These are phyloP conservation scores for Penicillium angulare DNA, from an alignment of 495 filamentous ascomycete genomes.

Conservation along the genomic window DNA sequence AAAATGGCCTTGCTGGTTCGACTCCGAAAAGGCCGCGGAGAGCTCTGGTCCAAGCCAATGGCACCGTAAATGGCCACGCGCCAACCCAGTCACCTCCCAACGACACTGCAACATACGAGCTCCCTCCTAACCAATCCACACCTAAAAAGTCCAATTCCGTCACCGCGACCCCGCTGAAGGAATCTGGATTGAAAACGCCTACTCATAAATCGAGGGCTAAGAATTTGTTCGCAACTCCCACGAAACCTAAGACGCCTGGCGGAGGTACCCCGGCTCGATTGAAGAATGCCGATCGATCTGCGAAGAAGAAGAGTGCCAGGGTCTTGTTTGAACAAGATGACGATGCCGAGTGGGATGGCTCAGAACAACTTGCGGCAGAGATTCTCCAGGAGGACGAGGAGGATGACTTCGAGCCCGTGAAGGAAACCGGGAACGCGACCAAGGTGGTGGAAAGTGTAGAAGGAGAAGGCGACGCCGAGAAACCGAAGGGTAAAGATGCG, in stretches of 20 bases:
- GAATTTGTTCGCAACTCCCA: constrained; percentile 41
- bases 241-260: constrained; percentile 28
- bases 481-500: constrained; percentile 28
- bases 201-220: constrained; percentile 42
- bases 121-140: constrained; percentile 33
- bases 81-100: constrained; percentile 15
- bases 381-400: constrained; percentile 60
- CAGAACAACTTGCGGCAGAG: constrained; percentile 67
- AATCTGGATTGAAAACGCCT: constrained; percentile 44
- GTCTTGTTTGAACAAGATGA: constrained; percentile 68
- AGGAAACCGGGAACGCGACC: too few relatives aligned
- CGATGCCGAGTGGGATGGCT: constrained; percentile 75
- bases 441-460: constrained; percentile 40
- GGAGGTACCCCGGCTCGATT: constrained; percentile 53
- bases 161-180: constrained; percentile 36
- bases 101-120: constrained; percentile 24
- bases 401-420: too few relatives aligned
- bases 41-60: constrained; percentile 24
- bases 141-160: constrained; percentile 37
- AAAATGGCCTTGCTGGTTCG: constrained; percentile 37
- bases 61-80: constrained; percentile 26
- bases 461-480: constrained; percentile 27
- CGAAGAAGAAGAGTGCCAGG: constrained; percentile 79
- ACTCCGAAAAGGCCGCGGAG: constrained; percentile 43
- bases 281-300: constrained; percentile 75